A percentile compares a stretch with the other conserved stretches of the same genome.
phyloP scores from a whole-genome alignment of 1,139 yeast species.

The Taphrina populina region DNA sequence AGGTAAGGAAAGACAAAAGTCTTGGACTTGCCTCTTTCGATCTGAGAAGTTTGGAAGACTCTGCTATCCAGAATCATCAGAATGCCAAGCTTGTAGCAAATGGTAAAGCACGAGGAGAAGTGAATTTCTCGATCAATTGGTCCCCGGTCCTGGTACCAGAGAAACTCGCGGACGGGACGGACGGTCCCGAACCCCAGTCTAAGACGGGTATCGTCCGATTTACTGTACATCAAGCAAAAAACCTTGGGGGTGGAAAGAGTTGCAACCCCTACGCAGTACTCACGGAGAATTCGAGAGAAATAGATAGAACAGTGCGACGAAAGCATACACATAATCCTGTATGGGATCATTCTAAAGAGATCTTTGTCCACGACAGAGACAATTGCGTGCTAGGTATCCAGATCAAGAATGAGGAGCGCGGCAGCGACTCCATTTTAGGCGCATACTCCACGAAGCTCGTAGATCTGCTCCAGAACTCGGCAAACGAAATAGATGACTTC shows the following conservation, averaged over 20 bases:
- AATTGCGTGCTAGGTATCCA: conserved; percentile 65
- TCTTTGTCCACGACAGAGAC: conserved; percentile 71
- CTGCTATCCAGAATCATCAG: conserved; percentile 53
- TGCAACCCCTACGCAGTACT: conserved; percentile 64
- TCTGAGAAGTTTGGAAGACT: conserved; percentile 59
- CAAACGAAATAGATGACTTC: conserved; percentile 76
- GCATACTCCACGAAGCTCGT: conserved; percentile 52
- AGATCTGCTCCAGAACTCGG: conserved; percentile 72
- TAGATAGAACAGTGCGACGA: conserved; percentile 57
- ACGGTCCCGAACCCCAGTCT: conserved; percentile 83
- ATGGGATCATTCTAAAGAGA: conserved; percentile 67
- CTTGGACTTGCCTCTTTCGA: conserved; percentile 78
- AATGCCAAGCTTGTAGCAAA: conserved; percentile 66
- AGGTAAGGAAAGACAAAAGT: conserved; percentile 71
- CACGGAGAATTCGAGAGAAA: conserved; percentile 52
- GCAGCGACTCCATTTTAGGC: conserved; percentile 62
- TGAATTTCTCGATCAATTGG: conserved; percentile 67
- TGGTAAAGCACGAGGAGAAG: conserved; percentile 72
- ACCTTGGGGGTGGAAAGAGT: conserved; percentile 63
- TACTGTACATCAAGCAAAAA: conserved; percentile 67
- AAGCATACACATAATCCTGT: conserved; percentile 68
- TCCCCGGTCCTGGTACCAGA: conserved; percentile 78
- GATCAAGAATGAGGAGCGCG: conserved; percentile 62
- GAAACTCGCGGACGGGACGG: conserved; percentile 77
- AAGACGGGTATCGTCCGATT: conserved; percentile 86